A percentile compares a stretch with the other conserved stretches of the same genome.
phyloP scores from a whole-genome alignment of 2,329 filamentous ascomycete species.

The Metarhizium robertsii region DNA sequence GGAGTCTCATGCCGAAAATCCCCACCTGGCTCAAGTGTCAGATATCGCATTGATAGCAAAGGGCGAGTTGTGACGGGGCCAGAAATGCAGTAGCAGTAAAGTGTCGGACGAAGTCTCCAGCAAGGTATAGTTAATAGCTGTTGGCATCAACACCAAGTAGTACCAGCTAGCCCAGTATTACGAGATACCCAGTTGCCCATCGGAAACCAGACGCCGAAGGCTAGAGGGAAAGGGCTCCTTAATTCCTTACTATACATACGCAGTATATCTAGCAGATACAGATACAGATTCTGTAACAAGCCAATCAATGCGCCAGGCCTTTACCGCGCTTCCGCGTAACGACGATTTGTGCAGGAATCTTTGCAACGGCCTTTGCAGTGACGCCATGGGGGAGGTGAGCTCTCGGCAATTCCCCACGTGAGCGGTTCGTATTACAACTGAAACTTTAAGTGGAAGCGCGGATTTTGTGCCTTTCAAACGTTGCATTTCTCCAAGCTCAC shows the following conservation, averaged over 20 bases:
- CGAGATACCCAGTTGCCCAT: no score
- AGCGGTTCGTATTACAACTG: not conserved
- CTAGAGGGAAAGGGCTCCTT: no score
- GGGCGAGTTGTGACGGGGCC: not conserved
- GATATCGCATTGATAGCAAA: not conserved
- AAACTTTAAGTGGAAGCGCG: not conserved
- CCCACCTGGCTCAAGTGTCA: not conserved
- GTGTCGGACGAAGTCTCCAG: not conserved
- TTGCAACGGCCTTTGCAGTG: not conserved
- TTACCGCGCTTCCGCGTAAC: not conserved
- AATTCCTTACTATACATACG: no score
- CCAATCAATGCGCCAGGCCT: not conserved
- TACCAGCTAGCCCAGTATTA: no score
- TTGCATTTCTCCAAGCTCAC: no score
- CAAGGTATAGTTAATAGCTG: no score
- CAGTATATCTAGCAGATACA: no score
- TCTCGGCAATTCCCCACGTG: not conserved
- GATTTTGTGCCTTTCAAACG: no score
- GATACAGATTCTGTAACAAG: not conserved
- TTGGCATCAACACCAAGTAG: no score
- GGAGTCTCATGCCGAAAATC: not conserved
- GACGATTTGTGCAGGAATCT: not conserved
- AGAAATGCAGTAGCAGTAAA: not conserved
- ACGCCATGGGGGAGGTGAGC: not conserved
- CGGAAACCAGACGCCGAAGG: no score